Evolutionary conservation across 2,329 filamentous ascomycete species (phyloP).

Genomic region (Penicillium sp.): DNA sequence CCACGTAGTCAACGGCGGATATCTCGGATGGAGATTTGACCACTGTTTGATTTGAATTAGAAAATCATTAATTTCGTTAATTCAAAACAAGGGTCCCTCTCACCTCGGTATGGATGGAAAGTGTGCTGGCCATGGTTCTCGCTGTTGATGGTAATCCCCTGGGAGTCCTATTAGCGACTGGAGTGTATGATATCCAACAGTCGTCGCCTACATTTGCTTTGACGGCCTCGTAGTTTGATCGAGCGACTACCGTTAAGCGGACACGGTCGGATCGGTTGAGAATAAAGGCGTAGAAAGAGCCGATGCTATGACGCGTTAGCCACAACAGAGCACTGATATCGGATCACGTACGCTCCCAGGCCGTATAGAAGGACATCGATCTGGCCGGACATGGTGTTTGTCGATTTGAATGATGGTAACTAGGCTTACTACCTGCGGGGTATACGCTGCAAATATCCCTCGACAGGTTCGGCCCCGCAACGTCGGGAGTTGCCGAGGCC

Average conservation of each 20-base stretch:
- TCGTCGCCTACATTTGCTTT: constrained; percentile 31
- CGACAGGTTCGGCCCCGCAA: neutral
- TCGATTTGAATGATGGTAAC: neutral
- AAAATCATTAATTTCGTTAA: neutral
- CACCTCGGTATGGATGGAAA: constrained; percentile 36
- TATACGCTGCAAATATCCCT: too few species aligned
- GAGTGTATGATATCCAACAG: neutral
- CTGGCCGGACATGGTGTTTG: constrained; percentile 25
- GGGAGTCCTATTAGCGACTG: neutral
- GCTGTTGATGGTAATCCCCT: constrained; percentile 44
- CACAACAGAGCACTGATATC: neutral
- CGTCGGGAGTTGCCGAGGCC: too few species aligned
- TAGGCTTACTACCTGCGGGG: neutral
- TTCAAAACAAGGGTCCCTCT: neutral
- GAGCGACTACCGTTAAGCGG: constrained; percentile 42
- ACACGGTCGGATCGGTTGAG: constrained; percentile 42
- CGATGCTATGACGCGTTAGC: constrained; percentile 42
- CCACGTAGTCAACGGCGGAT: constrained; percentile 33
- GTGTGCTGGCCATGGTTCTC: constrained; percentile 40
- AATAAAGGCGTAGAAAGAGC: constrained; percentile 56
- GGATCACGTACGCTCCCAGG: constrained; percentile 49
- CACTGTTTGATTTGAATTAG: constrained; percentile 23
- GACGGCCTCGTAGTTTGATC: constrained; percentile 46
- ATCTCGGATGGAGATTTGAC: constrained; percentile 37
- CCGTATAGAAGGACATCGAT: constrained; percentile 50